Conservation (phyloP, 176 grass and related monocot genomes). For the Aegilops sharonensis region DNA sequence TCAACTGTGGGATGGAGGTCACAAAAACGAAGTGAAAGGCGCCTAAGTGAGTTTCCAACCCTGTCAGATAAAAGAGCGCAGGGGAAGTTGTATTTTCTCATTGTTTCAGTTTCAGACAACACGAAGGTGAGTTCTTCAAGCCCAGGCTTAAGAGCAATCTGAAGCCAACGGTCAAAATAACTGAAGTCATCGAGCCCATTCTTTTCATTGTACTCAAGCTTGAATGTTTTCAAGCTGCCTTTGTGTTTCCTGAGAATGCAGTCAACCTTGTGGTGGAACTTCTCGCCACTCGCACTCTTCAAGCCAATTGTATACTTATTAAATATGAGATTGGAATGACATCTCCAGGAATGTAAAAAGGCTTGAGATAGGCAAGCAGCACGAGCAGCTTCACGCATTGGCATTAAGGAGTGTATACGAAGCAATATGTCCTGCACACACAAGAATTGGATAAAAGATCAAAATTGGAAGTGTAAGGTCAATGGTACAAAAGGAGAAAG, state of each 20-base stretch:
- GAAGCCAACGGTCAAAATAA: background rate
- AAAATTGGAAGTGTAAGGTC: background rate
- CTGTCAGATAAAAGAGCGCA: background rate
- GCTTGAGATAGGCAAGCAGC: slow-evolving; percentile 5
- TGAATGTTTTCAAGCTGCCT: background rate
- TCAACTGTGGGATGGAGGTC: background rate
- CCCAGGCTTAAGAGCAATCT: slow-evolving; percentile 19
- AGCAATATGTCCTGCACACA: slow-evolving; percentile 13
- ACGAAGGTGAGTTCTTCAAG: slow-evolving; percentile 2
- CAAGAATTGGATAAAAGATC: background rate
- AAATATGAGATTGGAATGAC: background rate
- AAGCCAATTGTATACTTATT: background rate
- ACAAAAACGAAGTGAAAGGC: slow-evolving; percentile 4
- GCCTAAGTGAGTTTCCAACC: background rate
- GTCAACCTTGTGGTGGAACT: background rate
- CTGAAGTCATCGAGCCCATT: background rate
- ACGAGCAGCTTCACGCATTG: slow-evolving; percentile 13
- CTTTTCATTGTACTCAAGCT: background rate
- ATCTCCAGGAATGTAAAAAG: slow-evolving; percentile 23
- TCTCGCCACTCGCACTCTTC: background rate
- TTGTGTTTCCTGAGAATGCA: background rate
- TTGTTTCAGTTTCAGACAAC: background rate
- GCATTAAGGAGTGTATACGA: background rate
- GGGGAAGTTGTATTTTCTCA: slow-evolving; percentile 19
- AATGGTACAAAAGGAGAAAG: background rate